A percentile compares a stretch with the other conserved stretches of the same genome.
phyloP scores from a whole-genome alignment of 192 early-diverging fungal genomes.

The Mortierella alpina region DNA sequence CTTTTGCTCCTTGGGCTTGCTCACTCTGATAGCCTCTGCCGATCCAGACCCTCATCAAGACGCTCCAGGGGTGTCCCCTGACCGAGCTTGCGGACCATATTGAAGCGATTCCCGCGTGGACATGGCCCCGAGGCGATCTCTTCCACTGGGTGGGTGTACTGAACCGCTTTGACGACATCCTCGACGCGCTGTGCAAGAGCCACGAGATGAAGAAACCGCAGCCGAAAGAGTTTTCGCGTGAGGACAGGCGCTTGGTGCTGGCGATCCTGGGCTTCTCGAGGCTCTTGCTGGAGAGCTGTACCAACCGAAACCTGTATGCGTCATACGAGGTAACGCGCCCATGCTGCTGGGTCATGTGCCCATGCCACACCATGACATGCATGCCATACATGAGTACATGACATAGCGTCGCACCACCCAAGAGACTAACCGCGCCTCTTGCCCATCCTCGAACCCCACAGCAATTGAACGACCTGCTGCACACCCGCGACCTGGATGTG shows the following conservation, averaged over 20 bases:
- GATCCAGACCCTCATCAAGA: constrained; percentile 63
- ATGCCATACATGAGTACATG: neutral
- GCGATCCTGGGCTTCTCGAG: constrained; percentile 82
- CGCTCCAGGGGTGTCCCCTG: constrained; percentile 61
- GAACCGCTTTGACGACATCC: constrained; percentile 90
- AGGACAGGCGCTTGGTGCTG: constrained; percentile 67
- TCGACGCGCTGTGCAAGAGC: constrained; percentile 73
- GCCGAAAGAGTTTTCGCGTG: constrained; percentile 63
- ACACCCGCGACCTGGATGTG: constrained; percentile 83
- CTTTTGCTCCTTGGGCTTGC: too few species aligned
- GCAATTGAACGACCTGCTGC: constrained; percentile 84
- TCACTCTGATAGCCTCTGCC: constrained; percentile 58
- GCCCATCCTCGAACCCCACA: constrained; percentile 44
- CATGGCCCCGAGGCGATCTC: constrained; percentile 89
- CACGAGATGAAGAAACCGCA: constrained; percentile 76
- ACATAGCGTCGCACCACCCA: neutral
- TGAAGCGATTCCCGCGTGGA: constrained; percentile 71
- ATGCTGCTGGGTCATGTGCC: too few species aligned
- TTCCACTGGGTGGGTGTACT: constrained; percentile 96
- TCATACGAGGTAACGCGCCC: constrained; percentile 80
- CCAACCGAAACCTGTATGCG: constrained; percentile 93
- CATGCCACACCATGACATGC: neutral
- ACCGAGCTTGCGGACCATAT: constrained; percentile 67
- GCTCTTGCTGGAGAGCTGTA: constrained; percentile 92
- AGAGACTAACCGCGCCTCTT: neutral